phyloP scores from a whole-genome alignment of 2,329 filamentous ascomycete species.

The Penicillium concentricum region DNA sequence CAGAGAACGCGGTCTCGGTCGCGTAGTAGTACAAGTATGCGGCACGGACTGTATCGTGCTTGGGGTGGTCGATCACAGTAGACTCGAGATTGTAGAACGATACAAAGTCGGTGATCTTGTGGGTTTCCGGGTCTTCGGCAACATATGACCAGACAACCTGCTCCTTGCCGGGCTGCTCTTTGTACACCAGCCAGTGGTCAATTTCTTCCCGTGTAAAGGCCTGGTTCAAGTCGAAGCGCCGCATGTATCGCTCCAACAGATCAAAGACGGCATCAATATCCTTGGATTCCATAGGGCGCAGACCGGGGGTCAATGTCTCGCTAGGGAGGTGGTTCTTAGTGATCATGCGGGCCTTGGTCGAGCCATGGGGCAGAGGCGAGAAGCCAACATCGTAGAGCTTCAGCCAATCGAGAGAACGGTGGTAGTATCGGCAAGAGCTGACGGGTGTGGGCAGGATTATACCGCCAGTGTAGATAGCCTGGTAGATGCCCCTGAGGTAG shows the following conservation, averaged over 20 bases:
- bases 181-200: constrained; percentile 81
- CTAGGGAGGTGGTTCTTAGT: constrained; percentile 81
- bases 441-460: constrained; percentile 88
- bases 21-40: constrained; percentile 99
- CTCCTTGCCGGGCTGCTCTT: constrained; percentile 62
- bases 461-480: constrained; percentile 94
- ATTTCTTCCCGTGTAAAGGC: constrained; percentile 78
- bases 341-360: constrained; percentile 82
- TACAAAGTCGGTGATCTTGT: constrained; percentile 92
- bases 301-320: constrained; percentile 67
- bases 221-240: constrained; percentile 79
- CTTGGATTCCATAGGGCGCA: constrained; percentile 75
- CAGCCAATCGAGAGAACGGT: constrained; percentile 90
- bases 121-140: constrained; percentile 68
- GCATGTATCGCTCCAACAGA: constrained; percentile 73
- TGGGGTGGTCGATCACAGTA: constrained; percentile 78
- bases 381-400: constrained; percentile 95
- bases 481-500: constrained; percentile 82
- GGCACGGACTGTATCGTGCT: constrained; percentile 76
- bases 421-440: constrained; percentile 92
- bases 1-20: constrained; percentile 69
- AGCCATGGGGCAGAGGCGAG: constrained; percentile 78
- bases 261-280: constrained; percentile 75
- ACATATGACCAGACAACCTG: constrained; percentile 94
- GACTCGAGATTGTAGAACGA: constrained; percentile 96